These are phyloP conservation scores for Pelargonium citronellum DNA, from an alignment of 441 rosid genomes.

Conservation along the genomic window DNA sequence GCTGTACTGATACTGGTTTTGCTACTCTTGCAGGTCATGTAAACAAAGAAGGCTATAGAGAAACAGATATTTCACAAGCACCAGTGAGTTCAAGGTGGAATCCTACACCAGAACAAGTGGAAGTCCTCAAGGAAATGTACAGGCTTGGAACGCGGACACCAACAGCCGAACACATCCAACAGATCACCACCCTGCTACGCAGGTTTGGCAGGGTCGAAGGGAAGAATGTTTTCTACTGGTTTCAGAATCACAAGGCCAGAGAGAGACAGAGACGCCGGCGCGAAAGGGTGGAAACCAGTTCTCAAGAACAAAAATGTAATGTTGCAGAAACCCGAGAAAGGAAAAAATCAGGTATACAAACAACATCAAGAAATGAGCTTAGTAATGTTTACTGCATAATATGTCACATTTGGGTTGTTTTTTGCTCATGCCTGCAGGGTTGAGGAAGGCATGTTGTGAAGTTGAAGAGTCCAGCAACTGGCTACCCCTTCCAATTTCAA, in stretches of 20 bases:
- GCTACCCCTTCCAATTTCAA: slow-evolving; percentile 26
- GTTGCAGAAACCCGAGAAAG: slow-evolving; percentile 18
- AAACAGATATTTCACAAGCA: slow-evolving; percentile 18
- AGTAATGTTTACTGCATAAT: background rate
- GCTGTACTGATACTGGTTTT: background rate
- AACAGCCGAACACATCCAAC: slow-evolving; percentile 42
- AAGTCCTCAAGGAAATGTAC: slow-evolving; percentile 42
- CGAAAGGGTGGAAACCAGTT: slow-evolving; percentile 11
- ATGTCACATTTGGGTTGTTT: background rate
- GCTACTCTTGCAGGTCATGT: slow-evolving; percentile 18
- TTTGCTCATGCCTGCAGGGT: slow-evolving; percentile 19
- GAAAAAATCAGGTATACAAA: slow-evolving; percentile 28
- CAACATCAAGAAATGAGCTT: background rate
- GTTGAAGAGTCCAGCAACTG: slow-evolving; percentile 37
- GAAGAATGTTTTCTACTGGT: slow-evolving; percentile 76
- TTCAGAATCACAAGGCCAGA: slow-evolving; percentile 72
- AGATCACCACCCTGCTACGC: slow-evolving; percentile 41
- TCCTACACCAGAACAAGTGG: slow-evolving; percentile 50
- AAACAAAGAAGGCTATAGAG: slow-evolving; percentile 21
- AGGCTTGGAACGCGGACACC: slow-evolving; percentile 45
- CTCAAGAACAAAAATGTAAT: slow-evolving; percentile 16
- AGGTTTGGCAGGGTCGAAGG: slow-evolving; percentile 63
- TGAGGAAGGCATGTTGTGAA: slow-evolving; percentile 31
- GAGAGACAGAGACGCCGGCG: slow-evolving; percentile 57
- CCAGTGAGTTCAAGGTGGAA: slow-evolving; percentile 45